Evolutionary conservation across 2,329 filamentous ascomycete species (phyloP), one percentile per base, ranked within the genome.

Genomic region (Fusarium caatingaense): DNA sequence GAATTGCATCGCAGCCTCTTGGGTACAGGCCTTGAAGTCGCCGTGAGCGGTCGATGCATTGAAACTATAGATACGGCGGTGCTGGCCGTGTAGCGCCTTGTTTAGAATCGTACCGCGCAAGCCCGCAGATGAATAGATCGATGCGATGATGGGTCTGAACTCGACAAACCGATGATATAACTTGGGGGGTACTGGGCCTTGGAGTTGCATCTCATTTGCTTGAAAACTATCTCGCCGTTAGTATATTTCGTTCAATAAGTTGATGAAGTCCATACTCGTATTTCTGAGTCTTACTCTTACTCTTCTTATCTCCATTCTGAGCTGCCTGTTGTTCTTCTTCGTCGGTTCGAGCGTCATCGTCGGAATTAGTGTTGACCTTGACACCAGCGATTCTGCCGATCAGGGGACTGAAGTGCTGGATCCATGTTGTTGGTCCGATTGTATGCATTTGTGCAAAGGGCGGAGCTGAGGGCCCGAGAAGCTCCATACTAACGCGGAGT

Each of bases 141-240:
- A 88, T 53, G 92, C 93, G 57, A 98, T 92, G 76, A 97, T 93
- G 27, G 94, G 94, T 60, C 90, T 92, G 80, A 98, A 98, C 78
- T 97, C 94, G 60, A 98, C 94, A 76, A 92, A 98, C 71, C 94
- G 92, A 78, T 98, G 94, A 78, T 97, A 97, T 34, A 98, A 84
- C 66, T 89, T 84, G 4, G 88, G 83, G 0, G 95, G 94, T 0
- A 96, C 91, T 0, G 95, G 95, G 0, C 95, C 95, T 47, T 87
- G 85, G 10, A 98, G 86, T 78, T 98, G 95, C 75, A 98, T 90
- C 78, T 98, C 92, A 78, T 93, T 94, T 41, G 95, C 93, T 84
- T 97, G 94, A 80, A 98, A 98, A 79, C 92, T 94, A 74, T 2
- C 6, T 15, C 6, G 2, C 9, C 27, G 59, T 76, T 47, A 76